These are phyloP conservation scores for Kluyveromyces sp. DNA, from an alignment of 1,139 yeast species.

Conservation along the genomic window DNA sequence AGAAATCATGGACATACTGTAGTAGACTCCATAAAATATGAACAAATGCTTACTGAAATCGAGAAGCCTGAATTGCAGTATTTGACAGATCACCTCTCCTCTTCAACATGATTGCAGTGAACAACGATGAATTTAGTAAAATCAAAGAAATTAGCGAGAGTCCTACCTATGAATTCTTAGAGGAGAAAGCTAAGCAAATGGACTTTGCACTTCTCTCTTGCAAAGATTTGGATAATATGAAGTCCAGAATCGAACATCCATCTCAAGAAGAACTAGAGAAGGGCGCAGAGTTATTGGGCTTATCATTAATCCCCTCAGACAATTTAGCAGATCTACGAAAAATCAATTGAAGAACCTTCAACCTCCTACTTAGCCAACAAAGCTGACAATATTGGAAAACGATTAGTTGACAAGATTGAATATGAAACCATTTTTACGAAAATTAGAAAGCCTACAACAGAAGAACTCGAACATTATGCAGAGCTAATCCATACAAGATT, in stretches of 20 bases:
- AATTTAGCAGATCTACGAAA: constrained; percentile 12
- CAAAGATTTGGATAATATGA: constrained; percentile 6
- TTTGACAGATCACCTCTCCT: constrained; percentile 7
- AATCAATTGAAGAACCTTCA: constrained; percentile 10
- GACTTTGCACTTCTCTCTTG: constrained; percentile 24
- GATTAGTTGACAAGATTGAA: constrained; percentile 7
- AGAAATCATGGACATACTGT: constrained; percentile 10
- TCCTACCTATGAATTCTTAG: constrained; percentile 13
- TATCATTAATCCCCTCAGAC: constrained; percentile 10
- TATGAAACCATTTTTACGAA: constrained; percentile 9
- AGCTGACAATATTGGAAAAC: constrained; percentile 9
- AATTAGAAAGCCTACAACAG: constrained; percentile 6
- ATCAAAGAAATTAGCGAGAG: background rate
- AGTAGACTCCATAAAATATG: constrained; percentile 3
- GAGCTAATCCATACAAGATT: constrained; percentile 12
- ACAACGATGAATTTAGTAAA: constrained; percentile 3
- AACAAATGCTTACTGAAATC: constrained; percentile 2
- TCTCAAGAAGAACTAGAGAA: constrained; percentile 13
- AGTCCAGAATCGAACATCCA: constrained; percentile 12
- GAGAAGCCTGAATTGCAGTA: constrained; percentile 6
- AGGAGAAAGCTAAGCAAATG: constrained; percentile 28
- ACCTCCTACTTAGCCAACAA: constrained; percentile 9
- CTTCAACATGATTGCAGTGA: constrained; percentile 4
- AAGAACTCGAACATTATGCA: constrained; percentile 12
- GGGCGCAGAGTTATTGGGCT: constrained; percentile 11